Percentiles rank a stretch among this genome's conserved stretches.
Evolutionary conservation across 306 rosid genomes (phyloP).

Genomic region (Rosa lucieae): DNA sequence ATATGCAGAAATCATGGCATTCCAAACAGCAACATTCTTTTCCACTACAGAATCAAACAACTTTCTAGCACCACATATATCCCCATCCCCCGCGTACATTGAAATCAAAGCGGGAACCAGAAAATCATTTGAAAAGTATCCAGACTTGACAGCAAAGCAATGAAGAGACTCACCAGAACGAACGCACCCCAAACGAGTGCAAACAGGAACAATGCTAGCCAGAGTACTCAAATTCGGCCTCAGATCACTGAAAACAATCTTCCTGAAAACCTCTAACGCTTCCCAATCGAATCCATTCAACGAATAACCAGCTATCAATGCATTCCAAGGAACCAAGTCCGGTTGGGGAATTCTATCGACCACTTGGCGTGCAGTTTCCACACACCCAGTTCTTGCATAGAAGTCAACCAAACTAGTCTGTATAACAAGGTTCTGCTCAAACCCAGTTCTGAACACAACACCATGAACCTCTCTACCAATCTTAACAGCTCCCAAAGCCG

Average conservation of each 20-base stretch:
- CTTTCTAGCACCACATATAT: conserved; percentile 23
- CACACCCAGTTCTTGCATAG: conserved; percentile 26
- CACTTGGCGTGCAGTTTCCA: conserved; percentile 26
- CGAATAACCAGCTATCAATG: conserved; percentile 36
- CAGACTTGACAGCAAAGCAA: conserved; percentile 33
- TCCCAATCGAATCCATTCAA: conserved; percentile 31
- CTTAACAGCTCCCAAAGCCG: conserved; percentile 23
- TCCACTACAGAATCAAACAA: conserved; percentile 30
- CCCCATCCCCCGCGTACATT: conserved; percentile 30
- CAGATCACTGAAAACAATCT: conserved; percentile 23
- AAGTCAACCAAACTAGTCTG: conserved; percentile 33
- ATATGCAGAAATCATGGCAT: conserved; percentile 37
- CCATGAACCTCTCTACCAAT: conserved; percentile 32
- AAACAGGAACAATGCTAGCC: conserved; percentile 37
- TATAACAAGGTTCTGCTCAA: conserved; percentile 29
- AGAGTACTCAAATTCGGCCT: conserved; percentile 40
- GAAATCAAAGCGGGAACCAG: conserved; percentile 38
- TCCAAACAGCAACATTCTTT: conserved; percentile 30
- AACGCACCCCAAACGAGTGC: conserved; percentile 31
- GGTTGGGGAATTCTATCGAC: conserved; percentile 34
- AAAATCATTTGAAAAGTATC: conserved; percentile 24
- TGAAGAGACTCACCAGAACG: conserved; percentile 32
- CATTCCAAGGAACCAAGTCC: conserved; percentile 38
- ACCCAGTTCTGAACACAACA: conserved; percentile 30
- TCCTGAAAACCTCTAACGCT: conserved; percentile 24